Evolutionary conservation across 2,329 filamentous ascomycete species (phyloP), one percentile per base, ranked within the genome.

Genomic region (Aspergillus luchuensis): DNA sequence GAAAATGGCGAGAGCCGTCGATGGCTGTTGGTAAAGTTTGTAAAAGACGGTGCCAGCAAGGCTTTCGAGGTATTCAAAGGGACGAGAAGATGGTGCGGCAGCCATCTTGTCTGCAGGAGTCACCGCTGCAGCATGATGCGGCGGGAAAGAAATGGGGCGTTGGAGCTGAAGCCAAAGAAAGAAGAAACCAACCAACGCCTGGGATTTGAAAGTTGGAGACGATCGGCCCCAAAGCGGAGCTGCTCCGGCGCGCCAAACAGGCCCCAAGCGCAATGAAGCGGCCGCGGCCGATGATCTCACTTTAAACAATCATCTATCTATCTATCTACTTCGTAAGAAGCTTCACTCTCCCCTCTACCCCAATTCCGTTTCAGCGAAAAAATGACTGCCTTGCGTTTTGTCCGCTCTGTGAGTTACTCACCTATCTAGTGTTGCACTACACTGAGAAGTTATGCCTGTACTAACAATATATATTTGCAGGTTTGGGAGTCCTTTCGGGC

Each of bases 21-120:
- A 96, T 30, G 95, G 95, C 82, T 97, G 93, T 80, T 93, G 90
- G 83, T 99, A 99, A 49, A 99, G 85, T 77, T 91, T 90, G 74
- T 88, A 87, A 77, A 98, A 97, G 38, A 92, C 96, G 45, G 91
- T 92, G 65, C 93, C 92, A 53, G 91, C 91, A 71, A 96, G 89
- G 75, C 89, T 88, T 84, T 98, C 93, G 75, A 98, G 89, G 79
- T 97, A 98, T 74, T 97, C 93, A 74, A 94, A 91, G 58, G 85
- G 84, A 66, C 86, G 85, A 65, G 82, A 56, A 25, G 53, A 82
- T 56, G 85, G 84, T 57, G 86, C 82, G 63, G 77, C 80, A 70
- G 80, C 80, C 83, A 85, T 86, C 62, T 73, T 81, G 75, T 64
- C 66, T 68, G 60, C 36, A 55, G 60, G 56, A 55, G 56, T 69